Base-by-base conservation (phyloP, 768 basidiomycete species). In the Auricularia cornea region DNA sequence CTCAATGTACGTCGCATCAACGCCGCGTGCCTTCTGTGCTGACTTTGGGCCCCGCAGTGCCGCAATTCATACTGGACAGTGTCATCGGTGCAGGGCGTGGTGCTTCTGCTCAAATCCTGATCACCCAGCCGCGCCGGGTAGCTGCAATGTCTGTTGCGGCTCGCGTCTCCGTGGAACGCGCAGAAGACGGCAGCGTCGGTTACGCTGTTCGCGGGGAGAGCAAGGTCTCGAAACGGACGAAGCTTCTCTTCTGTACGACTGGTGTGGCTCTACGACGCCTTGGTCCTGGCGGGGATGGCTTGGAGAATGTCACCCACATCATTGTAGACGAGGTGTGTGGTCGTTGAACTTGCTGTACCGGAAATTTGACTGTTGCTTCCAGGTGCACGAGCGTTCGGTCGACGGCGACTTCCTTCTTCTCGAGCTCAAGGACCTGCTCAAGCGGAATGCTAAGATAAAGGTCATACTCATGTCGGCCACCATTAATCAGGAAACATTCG, bases 381-480 rank as follows among this genome's bases (percentile, higher is more conserved):
- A 94, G 90, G 90, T 92, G 10, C 94, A 98, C 70, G 94, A 98
- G 74, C 85, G 94, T 29, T 92, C 90, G 12, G 85, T 96, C 6
- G 94, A 96, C 69, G 86, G 90, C 26, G 95, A 98, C 72, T 88
- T 98, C 68, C 77, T 98, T 52, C 80, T 98, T 2, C 81, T 96
- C 4, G 88, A 95, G 70, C 77, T 97, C 29, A 85, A 87, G 64
- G 89, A 92, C 68, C 75, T 97, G 16, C 73, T 96, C 54, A 76
- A 77, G 65, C 79, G 72, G 23, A 87, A 92, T 68, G 74, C 78
- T 26, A 81, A 72, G 1, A 80, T 97, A 68, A 94, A 90, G 71
- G 80, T 98, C 26, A 75, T 95, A 26, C 80, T 96, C 56, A 97
- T 97, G 94, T 93, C 90, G 33, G 95, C 95, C 3, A 98, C 95